phyloP scores from a whole-genome alignment of 202 grass and related monocot species.

The Digitaria exilis region DNA sequence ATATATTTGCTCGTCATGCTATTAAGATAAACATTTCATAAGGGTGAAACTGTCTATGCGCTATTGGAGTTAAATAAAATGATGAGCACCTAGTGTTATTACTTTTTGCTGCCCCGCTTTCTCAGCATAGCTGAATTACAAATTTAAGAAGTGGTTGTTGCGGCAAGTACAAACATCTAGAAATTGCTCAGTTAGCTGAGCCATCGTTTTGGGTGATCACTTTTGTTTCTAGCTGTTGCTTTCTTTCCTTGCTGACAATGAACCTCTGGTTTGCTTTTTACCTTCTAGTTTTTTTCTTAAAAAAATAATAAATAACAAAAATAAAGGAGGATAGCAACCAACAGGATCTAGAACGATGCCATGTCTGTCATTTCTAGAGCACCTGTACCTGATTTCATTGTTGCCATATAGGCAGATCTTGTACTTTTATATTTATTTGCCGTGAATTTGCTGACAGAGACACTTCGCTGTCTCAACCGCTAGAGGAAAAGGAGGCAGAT shows the following conservation, averaged over 20 bases:
- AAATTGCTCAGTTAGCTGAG: conserved; percentile 43
- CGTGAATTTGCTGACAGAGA: conserved; percentile 22
- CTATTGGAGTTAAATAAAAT: conserved; percentile 14
- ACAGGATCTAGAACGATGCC: conserved; percentile 3
- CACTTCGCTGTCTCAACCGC: conserved; percentile 28
- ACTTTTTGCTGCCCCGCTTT: conserved; percentile 19
- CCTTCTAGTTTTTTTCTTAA: background rate
- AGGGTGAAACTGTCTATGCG: background rate
- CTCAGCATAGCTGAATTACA: conserved; percentile 13
- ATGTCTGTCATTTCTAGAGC: conserved; percentile 35
- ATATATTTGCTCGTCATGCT: background rate
- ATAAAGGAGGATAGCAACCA: background rate
- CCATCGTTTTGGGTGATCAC: conserved; percentile 33
- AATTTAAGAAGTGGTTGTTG: conserved; percentile 36
- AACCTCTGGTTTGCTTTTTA: background rate
- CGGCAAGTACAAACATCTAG: conserved; percentile 33
- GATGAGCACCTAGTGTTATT: background rate
- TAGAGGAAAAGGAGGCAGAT: conserved; percentile 18
- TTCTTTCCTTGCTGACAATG: conserved; percentile 33
- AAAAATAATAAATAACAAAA: background rate
- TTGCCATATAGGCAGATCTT: background rate
- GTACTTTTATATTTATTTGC: conserved; percentile 4
- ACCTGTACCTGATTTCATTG: conserved; percentile 5
- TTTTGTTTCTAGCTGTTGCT: conserved; percentile 33
- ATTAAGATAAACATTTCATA: conserved; percentile 21